A percentile compares a stretch with the other conserved stretches of the same genome.
Conservation (phyloP, 1,284 basidiomycete species). For the Microbotryum intermedium region DNA sequence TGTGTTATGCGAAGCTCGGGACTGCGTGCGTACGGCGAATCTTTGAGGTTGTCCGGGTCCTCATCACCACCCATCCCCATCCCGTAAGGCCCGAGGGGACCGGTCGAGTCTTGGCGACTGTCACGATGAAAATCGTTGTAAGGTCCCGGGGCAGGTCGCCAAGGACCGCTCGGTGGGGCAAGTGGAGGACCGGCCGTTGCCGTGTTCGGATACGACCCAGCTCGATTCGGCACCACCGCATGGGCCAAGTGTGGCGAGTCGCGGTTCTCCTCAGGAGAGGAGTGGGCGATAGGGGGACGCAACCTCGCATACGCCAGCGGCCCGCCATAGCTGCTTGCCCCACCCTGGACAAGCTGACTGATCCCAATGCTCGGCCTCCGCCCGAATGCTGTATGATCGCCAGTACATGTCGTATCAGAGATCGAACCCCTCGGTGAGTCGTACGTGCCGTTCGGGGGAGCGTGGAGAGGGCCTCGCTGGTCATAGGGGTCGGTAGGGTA, state of each 20-base stretch:
- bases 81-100: slow-evolving; percentile 19
- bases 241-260: no score
- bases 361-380: slow-evolving; percentile 22
- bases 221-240: no score
- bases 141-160: not conserved
- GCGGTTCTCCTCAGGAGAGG: no score
- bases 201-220: not conserved
- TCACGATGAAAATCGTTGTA: not conserved
- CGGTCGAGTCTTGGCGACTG: slow-evolving; percentile 9
- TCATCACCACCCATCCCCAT: no score
- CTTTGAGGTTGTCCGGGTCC: slow-evolving; percentile 6
- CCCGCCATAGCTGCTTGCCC: not conserved
- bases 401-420: slow-evolving; percentile 8
- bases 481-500: not conserved
- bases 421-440: slow-evolving; percentile 13
- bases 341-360: slow-evolving; percentile 24
- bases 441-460: not conserved
- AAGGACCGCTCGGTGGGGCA: not conserved
- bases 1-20: slow-evolving; percentile 87
- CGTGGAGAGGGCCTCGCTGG: not conserved
- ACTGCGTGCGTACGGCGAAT: slow-evolving; percentile 76
- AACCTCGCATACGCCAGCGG: no score
- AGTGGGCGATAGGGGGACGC: no score
- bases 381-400: not conserved
- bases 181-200: not conserved